phyloP scores from a whole-genome alignment of 2,329 filamentous ascomycete genomes.

The Aspergillus hortae region DNA sequence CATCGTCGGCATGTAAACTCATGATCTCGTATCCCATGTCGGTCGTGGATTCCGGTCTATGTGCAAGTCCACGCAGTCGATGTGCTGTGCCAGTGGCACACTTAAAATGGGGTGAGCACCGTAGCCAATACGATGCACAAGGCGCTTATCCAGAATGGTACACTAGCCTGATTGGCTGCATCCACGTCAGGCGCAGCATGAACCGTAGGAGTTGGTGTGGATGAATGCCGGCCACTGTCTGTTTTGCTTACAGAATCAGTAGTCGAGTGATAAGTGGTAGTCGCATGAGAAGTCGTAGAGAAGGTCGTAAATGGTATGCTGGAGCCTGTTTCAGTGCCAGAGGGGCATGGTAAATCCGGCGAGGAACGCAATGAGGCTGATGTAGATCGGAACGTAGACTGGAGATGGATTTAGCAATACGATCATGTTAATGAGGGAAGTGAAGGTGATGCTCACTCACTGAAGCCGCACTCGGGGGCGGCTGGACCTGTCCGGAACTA shows the following conservation, averaged over 20 bases:
- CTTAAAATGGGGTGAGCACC: conserved; percentile 19
- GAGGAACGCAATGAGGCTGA: conserved; percentile 47
- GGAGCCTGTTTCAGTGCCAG: conserved; percentile 39
- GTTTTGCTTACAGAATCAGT: neutral
- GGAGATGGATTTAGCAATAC: conserved; percentile 25
- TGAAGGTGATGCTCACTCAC: conserved; percentile 56
- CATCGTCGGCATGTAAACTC: conserved; percentile 9
- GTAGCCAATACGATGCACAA: conserved; percentile 23
- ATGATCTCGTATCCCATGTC: conserved; percentile 12
- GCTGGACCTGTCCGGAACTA: conserved; percentile 72
- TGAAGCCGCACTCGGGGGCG: conserved; percentile 60
- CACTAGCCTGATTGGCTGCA: conserved; percentile 13
- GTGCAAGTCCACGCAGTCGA: neutral
- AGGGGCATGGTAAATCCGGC: conserved; percentile 45
- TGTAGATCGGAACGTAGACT: conserved; percentile 54
- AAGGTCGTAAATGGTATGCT: conserved; percentile 5
- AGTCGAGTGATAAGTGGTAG: neutral
- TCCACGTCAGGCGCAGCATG: conserved; percentile 17
- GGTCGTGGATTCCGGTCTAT: neutral
- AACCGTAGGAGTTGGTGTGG: conserved; percentile 4
- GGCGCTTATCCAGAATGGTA: conserved; percentile 12
- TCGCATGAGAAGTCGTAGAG: neutral
- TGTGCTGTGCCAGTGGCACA: neutral
- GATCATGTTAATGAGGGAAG: conserved; percentile 10
- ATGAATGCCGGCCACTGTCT: neutral